These are phyloP conservation scores for Magnaporthiopsis poae DNA, from an alignment of 2,329 filamentous ascomycete genomes.

Conservation along the genomic window DNA sequence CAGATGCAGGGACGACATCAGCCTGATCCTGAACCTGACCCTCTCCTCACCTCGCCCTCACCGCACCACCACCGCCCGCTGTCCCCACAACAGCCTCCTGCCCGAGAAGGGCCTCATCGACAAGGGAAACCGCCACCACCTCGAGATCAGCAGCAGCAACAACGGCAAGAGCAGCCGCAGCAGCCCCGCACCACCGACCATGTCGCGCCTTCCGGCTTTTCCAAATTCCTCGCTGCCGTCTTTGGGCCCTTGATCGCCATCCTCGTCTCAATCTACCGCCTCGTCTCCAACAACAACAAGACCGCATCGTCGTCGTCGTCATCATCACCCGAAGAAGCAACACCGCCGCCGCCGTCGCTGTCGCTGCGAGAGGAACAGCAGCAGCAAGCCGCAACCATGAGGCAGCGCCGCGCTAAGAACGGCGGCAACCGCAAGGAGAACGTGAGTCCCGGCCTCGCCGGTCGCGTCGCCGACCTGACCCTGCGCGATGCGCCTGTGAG, in stretches of 20 bases:
- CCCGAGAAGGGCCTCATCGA: too few species aligned
- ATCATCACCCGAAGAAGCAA: background rate
- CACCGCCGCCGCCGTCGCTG: background rate
- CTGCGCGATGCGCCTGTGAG: constrained; percentile 1
- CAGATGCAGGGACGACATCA: too few species aligned
- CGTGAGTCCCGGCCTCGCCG: background rate
- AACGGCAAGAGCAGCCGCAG: too few species aligned
- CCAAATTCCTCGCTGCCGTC: background rate
- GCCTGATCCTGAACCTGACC: too few species aligned
- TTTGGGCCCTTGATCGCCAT: background rate
- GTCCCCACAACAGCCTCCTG: too few species aligned
- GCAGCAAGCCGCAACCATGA: too few species aligned
- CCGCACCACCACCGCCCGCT: too few species aligned
- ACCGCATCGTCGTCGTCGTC: background rate
- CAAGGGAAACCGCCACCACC: too few species aligned
- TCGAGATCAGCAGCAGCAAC: too few species aligned
- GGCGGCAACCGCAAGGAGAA: background rate
- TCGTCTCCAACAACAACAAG: background rate
- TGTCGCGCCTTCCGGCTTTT: background rate
- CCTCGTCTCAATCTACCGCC: background rate
- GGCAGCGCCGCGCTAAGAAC: background rate
- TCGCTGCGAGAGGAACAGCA: background rate
- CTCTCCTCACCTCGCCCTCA: too few species aligned
- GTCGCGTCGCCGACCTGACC: background rate
- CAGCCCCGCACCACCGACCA: too few species aligned